phyloP scores from a whole-genome alignment of 257 asterid species.

The Solanum pinnatisectum region DNA sequence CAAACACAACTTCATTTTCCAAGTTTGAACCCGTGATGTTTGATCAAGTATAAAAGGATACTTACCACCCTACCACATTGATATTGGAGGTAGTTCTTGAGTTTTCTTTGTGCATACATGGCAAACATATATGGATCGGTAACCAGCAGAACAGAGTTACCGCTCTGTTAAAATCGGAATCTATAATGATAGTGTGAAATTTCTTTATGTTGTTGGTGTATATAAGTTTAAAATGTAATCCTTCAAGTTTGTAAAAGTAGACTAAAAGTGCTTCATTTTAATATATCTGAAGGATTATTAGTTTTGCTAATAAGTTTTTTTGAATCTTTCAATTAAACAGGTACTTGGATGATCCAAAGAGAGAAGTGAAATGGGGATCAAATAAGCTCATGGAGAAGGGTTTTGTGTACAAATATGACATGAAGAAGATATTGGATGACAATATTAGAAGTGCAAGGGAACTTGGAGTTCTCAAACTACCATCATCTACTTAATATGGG shows the following conservation, averaged over 20 bases:
- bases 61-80: background rate
- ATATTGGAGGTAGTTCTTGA: background rate
- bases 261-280: too few relatives aligned
- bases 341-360: slow-evolving; percentile 11
- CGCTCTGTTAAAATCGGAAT: too few relatives aligned
- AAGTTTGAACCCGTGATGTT: background rate
- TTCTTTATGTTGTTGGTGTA: too few relatives aligned
- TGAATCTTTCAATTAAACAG: background rate
- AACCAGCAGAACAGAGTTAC: too few relatives aligned
- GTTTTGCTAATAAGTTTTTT: too few relatives aligned
- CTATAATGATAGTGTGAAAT: too few relatives aligned
- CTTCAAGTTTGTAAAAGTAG: too few relatives aligned
- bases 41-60: background rate
- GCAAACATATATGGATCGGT: too few relatives aligned
- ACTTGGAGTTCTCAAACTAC: slow-evolving; percentile 1
- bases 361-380: slow-evolving; percentile 10
- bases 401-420: slow-evolving; percentile 6
- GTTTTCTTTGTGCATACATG: background rate
- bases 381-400: slow-evolving; percentile 17
- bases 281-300: too few relatives aligned
- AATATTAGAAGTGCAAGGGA: slow-evolving; percentile 5
- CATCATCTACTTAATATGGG: background rate
- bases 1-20: background rate
- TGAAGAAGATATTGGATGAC: slow-evolving; percentile 9
- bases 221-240: too few relatives aligned